Conservation (phyloP, 495 filamentous ascomycete species). For the Hypoxylon cercidicola region DNA sequence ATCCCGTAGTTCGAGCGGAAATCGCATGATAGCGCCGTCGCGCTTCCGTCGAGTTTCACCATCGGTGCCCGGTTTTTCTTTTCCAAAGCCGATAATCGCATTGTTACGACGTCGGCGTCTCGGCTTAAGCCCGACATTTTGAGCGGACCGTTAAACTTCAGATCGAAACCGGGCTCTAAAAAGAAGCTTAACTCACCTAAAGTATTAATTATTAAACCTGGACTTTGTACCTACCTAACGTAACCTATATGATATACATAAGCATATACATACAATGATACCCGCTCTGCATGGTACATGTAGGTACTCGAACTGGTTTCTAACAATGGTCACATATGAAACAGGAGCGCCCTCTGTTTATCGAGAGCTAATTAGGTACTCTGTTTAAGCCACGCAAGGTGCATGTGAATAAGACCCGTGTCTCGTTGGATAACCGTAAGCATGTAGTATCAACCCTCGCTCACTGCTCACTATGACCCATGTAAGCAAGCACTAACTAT, state of each 20-base stretch:
- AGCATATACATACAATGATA: no score
- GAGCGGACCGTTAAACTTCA: constrained; percentile 12
- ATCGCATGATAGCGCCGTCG: constrained; percentile 14
- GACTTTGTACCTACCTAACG: no score
- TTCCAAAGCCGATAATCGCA: neutral
- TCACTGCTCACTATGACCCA: constrained; percentile 11
- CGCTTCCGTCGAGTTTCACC: neutral
- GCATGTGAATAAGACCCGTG: constrained; percentile 1
- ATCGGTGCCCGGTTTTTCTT: neutral
- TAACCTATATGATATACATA: no score
- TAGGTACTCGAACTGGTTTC: no score
- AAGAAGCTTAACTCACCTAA: constrained; percentile 22
- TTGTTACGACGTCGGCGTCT: constrained; percentile 15
- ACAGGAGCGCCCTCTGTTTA: no score
- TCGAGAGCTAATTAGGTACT: no score
- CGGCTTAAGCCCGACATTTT: neutral
- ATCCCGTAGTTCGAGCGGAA: constrained; percentile 17
- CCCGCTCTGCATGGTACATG: no score
- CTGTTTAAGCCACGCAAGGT: neutral
- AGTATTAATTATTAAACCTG: no score
- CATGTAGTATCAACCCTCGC: constrained; percentile 8
- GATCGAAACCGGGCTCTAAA: constrained; percentile 8
- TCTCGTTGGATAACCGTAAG: constrained; percentile 19
- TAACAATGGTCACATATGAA: no score
- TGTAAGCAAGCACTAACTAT: constrained; percentile 32